These are phyloP conservation scores for Neoboletus magnificus DNA, from an alignment of 768 basidiomycete genomes.

Conservation along the genomic window DNA sequence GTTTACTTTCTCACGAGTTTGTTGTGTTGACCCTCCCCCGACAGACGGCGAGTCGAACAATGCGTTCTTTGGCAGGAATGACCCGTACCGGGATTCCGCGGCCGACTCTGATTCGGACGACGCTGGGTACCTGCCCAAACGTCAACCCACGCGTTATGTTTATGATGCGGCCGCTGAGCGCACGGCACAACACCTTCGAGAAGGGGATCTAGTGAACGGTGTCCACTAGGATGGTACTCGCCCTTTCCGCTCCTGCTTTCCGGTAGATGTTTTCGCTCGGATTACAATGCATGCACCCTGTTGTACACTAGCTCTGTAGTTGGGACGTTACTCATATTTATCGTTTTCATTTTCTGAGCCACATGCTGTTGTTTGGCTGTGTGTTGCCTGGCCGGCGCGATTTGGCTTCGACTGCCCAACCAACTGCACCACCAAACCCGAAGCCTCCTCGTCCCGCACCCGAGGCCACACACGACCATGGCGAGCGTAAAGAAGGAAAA, in stretches of 20 bases:
- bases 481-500: conserved; percentile 27
- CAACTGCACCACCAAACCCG: background rate
- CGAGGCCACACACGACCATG: conserved; percentile 12
- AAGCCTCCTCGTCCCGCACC: background rate
- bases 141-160: conserved; percentile 65
- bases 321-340: conserved; percentile 24
- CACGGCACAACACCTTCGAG: conserved; percentile 54
- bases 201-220: conserved; percentile 43
- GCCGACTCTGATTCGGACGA: conserved; percentile 55
- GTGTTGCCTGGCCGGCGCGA: conserved; percentile 8
- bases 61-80: conserved; percentile 45
- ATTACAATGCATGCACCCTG: conserved; percentile 16
- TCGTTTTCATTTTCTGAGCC: conserved; percentile 5
- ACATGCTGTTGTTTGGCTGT: conserved; percentile 26
- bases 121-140: conserved; percentile 31
- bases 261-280: conserved; percentile 13
- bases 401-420: conserved; percentile 4
- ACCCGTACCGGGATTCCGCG: conserved; percentile 31
- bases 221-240: conserved; percentile 36
- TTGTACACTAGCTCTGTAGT: conserved; percentile 27
- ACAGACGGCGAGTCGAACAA: conserved; percentile 53
- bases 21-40: background rate
- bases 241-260: background rate
- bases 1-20: background rate
- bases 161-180: conserved; percentile 92